Percentiles rank a stretch among this genome's conserved stretches.
These are phyloP conservation scores for Aspergillus sp. DNA, from an alignment of 2,329 filamentous ascomycete species.

Conservation along the genomic window DNA sequence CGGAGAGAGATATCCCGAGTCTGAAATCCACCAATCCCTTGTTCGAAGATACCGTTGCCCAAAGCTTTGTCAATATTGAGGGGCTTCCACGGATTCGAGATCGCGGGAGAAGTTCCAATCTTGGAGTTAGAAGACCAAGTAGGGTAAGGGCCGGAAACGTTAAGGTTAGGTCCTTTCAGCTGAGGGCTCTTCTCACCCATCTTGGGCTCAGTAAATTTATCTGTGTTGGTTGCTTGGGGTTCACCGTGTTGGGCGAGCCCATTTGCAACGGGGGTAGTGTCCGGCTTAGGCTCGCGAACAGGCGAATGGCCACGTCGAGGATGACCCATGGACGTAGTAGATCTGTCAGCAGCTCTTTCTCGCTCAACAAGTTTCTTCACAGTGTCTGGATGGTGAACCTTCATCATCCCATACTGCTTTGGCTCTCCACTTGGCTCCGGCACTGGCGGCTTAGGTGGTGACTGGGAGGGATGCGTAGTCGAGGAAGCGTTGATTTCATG, in stretches of 20 bases:
- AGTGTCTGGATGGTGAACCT: slow-evolving; percentile 56
- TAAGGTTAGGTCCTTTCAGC: slow-evolving; percentile 36
- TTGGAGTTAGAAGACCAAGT: slow-evolving; percentile 37
- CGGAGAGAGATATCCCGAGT: slow-evolving; percentile 43
- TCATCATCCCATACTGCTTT: slow-evolving; percentile 62
- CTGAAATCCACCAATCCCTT: slow-evolving; percentile 49
- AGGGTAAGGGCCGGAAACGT: slow-evolving; percentile 34
- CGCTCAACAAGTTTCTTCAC: slow-evolving; percentile 46
- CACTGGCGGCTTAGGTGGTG: slow-evolving; percentile 59
- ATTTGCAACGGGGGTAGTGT: slow-evolving; percentile 24
- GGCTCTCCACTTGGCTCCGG: slow-evolving; percentile 56
- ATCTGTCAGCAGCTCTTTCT: slow-evolving; percentile 35
- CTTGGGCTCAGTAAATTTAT: slow-evolving; percentile 23
- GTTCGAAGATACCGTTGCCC: slow-evolving; percentile 63
- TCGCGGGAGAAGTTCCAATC: slow-evolving; percentile 31
- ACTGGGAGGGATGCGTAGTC: slow-evolving; percentile 38
- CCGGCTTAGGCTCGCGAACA: slow-evolving; percentile 26
- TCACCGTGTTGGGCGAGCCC: slow-evolving; percentile 26
- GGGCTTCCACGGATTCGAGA: slow-evolving; percentile 59
- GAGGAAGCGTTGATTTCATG: slow-evolving; percentile 17
- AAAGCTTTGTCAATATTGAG: slow-evolving; percentile 55
- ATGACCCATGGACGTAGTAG: slow-evolving; percentile 18
- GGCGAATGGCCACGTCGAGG: slow-evolving; percentile 31
- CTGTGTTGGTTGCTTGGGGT: slow-evolving; percentile 16
- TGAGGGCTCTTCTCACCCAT: slow-evolving; percentile 33